Evolutionary conservation across 257 asterid species (phyloP), one percentile per base, ranked within the genome.

Genomic region (Verbascum thapsus): DNA sequence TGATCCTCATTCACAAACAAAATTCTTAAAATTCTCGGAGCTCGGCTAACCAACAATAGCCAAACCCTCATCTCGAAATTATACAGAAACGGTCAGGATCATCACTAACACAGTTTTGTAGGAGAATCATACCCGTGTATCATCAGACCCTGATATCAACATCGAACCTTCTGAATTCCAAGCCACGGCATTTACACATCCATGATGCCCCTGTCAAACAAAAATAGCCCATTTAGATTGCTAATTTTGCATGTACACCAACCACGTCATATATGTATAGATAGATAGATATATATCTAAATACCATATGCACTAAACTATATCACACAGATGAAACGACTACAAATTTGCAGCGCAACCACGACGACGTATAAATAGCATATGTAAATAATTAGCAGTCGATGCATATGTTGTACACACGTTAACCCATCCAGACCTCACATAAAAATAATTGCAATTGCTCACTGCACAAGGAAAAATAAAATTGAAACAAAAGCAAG

Each of bases 71-170:
- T n/a, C n/a, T n/a, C n/a, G n/a, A n/a, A n/a, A n/a, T n/a, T n/a
- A n/a, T n/a, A n/a, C n/a, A n/a, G n/a, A n/a, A n/a, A n/a, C n/a
- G n/a, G n/a, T n/a, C n/a, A n/a, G 17, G 51, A 64, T 10, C 45
- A 13, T 63, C 37, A 55, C 34, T 64, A 20, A 16, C 45, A 44
- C 15, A 41, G 3, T n/a, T n/a, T n/a, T n/a, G n/a, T n/a, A n/a
- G n/a, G n/a, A n/a, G n/a, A n/a, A n/a, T 53, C 95, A 78, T 94
- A 94, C 98, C 26, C 60, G 81, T 58, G 95, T 84, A 75, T 94
- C 99, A 80, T 94, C 99, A 44, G 99, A 94, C 68, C 99, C 99
- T 70, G 99, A 90, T 71, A 94, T 64, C 80, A 94, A 72, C 68
- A 94, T 74, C 10, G 98, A 88, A 72, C 98, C 98, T 53, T 73